phyloP scores from a whole-genome alignment of 202 grass and related monocot genomes.

The Brachypodium distachyon region DNA sequence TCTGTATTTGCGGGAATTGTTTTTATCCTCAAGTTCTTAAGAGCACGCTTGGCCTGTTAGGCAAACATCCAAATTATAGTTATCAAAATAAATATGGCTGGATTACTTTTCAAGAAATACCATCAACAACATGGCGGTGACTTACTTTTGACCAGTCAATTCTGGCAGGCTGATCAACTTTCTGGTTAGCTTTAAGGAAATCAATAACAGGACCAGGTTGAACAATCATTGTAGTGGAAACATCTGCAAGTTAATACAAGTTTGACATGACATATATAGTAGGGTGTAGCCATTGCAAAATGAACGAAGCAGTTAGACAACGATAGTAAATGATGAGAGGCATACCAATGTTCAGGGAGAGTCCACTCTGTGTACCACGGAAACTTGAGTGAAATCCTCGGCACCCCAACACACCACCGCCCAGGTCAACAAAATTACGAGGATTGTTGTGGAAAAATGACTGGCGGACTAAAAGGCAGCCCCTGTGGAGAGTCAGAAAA shows the following conservation, averaged over 20 bases:
- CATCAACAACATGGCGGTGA: neutral
- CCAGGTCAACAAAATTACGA: conserved; percentile 53
- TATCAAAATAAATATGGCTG: neutral
- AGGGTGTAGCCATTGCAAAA: neutral
- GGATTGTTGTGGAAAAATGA: conserved; percentile 79
- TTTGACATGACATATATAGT: neutral
- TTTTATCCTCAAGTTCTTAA: conserved; percentile 67
- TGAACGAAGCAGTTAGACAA: neutral
- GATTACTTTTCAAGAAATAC: neutral
- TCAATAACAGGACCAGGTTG: conserved; percentile 74
- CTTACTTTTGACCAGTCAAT: conserved; percentile 74
- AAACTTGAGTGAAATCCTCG: conserved; percentile 89
- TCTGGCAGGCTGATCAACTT: conserved; percentile 38
- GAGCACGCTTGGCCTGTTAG: conserved; percentile 47
- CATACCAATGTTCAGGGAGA: conserved; percentile 79
- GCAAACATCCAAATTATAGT: conserved; percentile 1
- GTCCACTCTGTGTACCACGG: conserved; percentile 62
- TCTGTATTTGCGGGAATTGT: conserved; percentile 48
- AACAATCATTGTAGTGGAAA: conserved; percentile 92
- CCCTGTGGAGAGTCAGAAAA: conserved; percentile 38
- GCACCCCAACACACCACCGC: conserved; percentile 69
- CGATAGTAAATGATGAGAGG: neutral
- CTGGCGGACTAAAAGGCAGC: conserved; percentile 75
- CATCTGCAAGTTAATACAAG: conserved; percentile 40
- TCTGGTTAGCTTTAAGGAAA: conserved; percentile 81